Conservation (phyloP, 495 filamentous ascomycete species). For the Aspergillus steynii region DNA sequence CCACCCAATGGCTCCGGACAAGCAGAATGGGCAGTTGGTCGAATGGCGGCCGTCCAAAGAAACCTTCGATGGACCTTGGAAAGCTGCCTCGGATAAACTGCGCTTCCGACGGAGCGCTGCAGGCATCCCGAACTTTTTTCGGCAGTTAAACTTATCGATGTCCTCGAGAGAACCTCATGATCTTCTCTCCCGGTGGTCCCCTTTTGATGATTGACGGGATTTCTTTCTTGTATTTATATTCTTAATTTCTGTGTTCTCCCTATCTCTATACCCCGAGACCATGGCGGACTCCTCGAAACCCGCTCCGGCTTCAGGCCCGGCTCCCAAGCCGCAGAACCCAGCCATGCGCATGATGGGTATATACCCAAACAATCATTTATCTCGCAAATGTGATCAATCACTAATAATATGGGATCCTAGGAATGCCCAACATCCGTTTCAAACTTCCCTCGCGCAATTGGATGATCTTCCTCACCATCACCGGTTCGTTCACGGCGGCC, state of each 20-base stretch:
- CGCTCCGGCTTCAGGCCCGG: conserved; percentile 31
- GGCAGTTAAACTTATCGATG: not conserved
- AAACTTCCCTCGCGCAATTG: conserved; percentile 96
- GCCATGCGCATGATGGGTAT: conserved; percentile 73
- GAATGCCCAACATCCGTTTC: conserved; percentile 73
- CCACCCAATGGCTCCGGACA: too few relatives aligned
- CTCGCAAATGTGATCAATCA: not conserved
- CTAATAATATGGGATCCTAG: conserved; percentile 27
- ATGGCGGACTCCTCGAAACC: conserved; percentile 43
- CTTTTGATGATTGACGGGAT: not conserved
- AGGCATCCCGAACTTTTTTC: conserved; percentile 11
- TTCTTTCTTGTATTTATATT: not conserved
- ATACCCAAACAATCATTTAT: not conserved
- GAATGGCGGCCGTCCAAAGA: too few relatives aligned
- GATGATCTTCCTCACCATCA: conserved; percentile 88
- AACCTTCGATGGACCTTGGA: not conserved
- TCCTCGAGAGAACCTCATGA: not conserved
- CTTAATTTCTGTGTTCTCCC: not conserved
- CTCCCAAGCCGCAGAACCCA: conserved; percentile 60
- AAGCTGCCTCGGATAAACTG: conserved; percentile 1
- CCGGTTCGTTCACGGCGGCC: conserved; percentile 71
- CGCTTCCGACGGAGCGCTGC: not conserved
- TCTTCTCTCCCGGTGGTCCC: not conserved
- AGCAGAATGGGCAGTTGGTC: too few relatives aligned
- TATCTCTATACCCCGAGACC: not conserved